phyloP scores from a whole-genome alignment of 768 basidiomycete species.

The Mycena haematopus region DNA sequence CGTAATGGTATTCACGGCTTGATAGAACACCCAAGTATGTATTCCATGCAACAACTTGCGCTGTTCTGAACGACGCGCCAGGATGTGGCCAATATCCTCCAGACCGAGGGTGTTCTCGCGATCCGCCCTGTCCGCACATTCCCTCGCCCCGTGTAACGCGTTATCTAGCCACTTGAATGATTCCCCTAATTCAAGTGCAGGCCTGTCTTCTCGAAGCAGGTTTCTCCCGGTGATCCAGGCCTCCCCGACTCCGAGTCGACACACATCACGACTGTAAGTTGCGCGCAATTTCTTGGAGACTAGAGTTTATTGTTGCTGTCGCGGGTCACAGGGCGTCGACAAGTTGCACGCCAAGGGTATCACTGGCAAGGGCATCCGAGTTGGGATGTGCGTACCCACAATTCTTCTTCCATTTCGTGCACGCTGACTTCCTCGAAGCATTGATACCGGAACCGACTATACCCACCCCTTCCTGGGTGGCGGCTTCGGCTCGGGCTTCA shows the following conservation, averaged over 20 bases:
- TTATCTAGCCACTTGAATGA: neutral
- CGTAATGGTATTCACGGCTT: neutral
- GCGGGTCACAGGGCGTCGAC: slow-evolving; percentile 57
- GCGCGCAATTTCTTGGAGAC: too few relatives aligned
- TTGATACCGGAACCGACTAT: slow-evolving; percentile 41
- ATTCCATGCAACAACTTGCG: slow-evolving; percentile 1
- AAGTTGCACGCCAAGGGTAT: slow-evolving; percentile 66
- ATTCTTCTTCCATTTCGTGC: neutral
- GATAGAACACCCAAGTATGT: slow-evolving; percentile 37
- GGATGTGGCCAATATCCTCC: slow-evolving; percentile 54
- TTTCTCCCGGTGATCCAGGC: slow-evolving; percentile 49
- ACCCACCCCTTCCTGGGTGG: slow-evolving; percentile 40
- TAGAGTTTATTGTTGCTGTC: neutral
- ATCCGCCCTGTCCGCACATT: slow-evolving; percentile 46
- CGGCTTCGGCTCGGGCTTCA: slow-evolving; percentile 45
- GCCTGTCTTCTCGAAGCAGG: slow-evolving; percentile 43
- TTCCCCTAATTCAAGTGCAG: slow-evolving; percentile 37
- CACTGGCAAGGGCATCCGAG: slow-evolving; percentile 67
- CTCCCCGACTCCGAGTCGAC: slow-evolving; percentile 37
- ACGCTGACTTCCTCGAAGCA: slow-evolving; percentile 16
- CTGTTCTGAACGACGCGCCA: slow-evolving; percentile 30
- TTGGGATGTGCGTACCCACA: slow-evolving; percentile 61
- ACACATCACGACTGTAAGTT: slow-evolving; percentile 41
- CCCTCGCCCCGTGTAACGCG: slow-evolving; percentile 34
- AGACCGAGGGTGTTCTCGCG: slow-evolving; percentile 43